Evolutionary conservation across 2,329 filamentous ascomycete species (phyloP).

Genomic region (Colletotrichum sp.): DNA sequence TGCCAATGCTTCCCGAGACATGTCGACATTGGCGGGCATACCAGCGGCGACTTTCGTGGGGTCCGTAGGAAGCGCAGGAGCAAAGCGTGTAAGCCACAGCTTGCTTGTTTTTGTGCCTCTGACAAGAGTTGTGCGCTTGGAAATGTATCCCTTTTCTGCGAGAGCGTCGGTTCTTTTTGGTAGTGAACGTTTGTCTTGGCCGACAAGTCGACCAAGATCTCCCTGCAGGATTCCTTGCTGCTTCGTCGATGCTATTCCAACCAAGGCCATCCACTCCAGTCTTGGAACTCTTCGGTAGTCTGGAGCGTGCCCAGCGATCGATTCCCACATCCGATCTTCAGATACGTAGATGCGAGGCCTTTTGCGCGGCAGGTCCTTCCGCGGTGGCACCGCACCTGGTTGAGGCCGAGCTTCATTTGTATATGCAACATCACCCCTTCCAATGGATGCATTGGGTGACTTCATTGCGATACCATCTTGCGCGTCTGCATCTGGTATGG

Average conservation of each 20-base stretch:
- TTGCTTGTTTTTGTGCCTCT: slow-evolving; percentile 67
- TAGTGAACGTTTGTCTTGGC: slow-evolving; percentile 68
- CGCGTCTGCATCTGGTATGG: slow-evolving; percentile 9
- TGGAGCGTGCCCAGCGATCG: slow-evolving; percentile 61
- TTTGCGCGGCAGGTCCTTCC: not conserved
- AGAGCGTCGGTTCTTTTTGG: slow-evolving; percentile 66
- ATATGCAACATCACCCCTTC: not conserved
- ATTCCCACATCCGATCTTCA: slow-evolving; percentile 63
- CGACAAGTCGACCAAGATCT: slow-evolving; percentile 60
- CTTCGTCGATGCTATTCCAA: slow-evolving; percentile 61
- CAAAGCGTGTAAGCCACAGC: slow-evolving; percentile 63
- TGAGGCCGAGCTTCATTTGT: not conserved
- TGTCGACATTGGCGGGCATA: not conserved
- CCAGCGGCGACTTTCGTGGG: slow-evolving; percentile 15
- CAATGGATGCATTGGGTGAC: not conserved
- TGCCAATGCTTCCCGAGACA: slow-evolving; percentile 31
- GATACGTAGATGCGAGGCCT: slow-evolving; percentile 50
- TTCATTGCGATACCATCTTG: not conserved
- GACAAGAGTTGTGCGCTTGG: slow-evolving; percentile 64
- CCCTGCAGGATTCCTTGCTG: slow-evolving; percentile 64
- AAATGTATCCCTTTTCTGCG: slow-evolving; percentile 65
- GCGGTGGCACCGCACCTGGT: not conserved
- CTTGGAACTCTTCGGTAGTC: slow-evolving; percentile 63
- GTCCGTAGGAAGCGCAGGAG: slow-evolving; percentile 46
- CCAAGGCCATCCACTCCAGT: slow-evolving; percentile 63